phyloP scores from a whole-genome alignment of 305 asterid species.

The Rubia tinctorum region DNA sequence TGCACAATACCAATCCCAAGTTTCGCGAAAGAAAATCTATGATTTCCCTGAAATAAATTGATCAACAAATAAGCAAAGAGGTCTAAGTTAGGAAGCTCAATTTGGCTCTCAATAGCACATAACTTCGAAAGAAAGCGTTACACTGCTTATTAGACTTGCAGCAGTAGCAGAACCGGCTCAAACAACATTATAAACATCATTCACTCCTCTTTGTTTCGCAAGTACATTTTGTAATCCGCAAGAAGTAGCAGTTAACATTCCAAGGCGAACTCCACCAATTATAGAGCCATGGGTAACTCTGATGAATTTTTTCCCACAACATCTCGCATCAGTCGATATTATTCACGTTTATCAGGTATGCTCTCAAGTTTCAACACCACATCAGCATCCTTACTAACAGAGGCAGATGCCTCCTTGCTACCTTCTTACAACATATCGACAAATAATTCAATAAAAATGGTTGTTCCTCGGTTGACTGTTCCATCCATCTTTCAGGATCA shows the following conservation, averaged over 20 bases:
- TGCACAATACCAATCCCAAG: background rate
- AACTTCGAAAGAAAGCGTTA: background rate
- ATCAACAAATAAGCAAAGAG: background rate
- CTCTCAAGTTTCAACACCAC: conserved; percentile 95
- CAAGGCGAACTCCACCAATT: conserved; percentile 93
- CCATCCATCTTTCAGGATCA: too few species aligned
- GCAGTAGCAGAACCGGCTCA: conserved; percentile 97
- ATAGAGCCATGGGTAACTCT: conserved; percentile 87
- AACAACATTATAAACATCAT: conserved; percentile 78
- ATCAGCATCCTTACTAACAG: conserved; percentile 82
- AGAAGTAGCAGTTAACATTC: conserved; percentile 87
- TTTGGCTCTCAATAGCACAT: background rate
- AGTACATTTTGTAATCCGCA: conserved; percentile 76
- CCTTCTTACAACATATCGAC: too few species aligned
- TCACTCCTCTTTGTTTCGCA: conserved; percentile 82
- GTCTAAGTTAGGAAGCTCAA: background rate
- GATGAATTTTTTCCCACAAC: conserved; percentile 93
- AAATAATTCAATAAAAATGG: too few species aligned
- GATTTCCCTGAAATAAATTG: background rate
- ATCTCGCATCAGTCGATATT: conserved; percentile 89
- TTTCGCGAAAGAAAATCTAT: background rate
- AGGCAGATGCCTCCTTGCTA: too few species aligned
- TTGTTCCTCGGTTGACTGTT: too few species aligned
- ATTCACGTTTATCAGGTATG: conserved; percentile 91
- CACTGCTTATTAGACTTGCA: background rate